Base-by-base conservation (phyloP, 495 filamentous ascomycete species). In the Xylaria scruposa region DNA sequence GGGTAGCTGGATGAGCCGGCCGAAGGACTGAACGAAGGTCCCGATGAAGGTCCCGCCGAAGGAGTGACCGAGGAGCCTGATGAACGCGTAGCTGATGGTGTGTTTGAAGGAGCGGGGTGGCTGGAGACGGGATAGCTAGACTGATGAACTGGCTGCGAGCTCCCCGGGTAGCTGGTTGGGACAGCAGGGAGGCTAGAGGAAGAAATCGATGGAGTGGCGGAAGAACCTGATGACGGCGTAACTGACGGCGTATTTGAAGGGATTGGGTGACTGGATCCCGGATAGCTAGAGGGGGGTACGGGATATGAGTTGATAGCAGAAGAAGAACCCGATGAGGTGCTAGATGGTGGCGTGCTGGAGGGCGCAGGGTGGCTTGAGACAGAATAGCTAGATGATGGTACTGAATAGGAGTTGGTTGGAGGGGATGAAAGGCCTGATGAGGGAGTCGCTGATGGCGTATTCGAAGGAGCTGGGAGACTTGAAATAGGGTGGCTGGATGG, bases 301-400 rank as follows among this genome's bases (percentile, higher is more conserved):
- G 59, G 59, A n/a, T 62, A 62, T 4, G 59, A 62, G 59, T 62
- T 62, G n/a, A n/a, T 7, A 21, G 59, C 36, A 13, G 59, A 62
- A 13, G 59, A 62, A 62, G 59, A 33, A 21, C 59, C 59, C n/a
- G 36, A 42, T 26, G 59, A 62, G 36, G 36, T n/a, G 3, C 15
- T 62, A 40, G 59, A 6, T 4, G 61, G 29, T 31, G 61, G 36
- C 17, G 61, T 64, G 15, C 29, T 64, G 17, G 61, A 64, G 15
- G 61, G 61, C 21, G 13, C 40, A 2, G 40, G 61, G 3, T 46
- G 15, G 38, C 40, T 64, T 17, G 38, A 46, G 1, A 9, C 38
- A 17, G 38, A 10, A 29, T 26, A 46, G 60, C 60, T 63, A n/a
- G 21, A 63, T 17, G 60, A 8, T 21, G 38, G 40, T 8, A 29